Evolutionary conservation across 441 rosid species (phyloP).

Genomic region (Gossypium armourianum): DNA sequence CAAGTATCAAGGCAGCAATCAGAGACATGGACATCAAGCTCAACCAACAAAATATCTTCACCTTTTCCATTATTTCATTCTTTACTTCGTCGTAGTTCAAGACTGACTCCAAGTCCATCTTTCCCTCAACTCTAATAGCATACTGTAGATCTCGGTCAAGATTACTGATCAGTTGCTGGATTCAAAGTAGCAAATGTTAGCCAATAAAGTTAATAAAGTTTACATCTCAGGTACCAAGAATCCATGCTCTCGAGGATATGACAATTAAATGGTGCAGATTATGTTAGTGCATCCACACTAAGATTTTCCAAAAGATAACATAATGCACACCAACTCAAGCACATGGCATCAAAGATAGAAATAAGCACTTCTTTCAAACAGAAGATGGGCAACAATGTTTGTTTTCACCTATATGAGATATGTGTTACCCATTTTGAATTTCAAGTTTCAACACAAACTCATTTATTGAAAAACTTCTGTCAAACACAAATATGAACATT

Average conservation of each 20-base stretch:
- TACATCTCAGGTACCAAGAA: neutral
- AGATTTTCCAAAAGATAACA: constrained; percentile 1
- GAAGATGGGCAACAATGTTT: neutral
- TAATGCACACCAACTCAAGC: neutral
- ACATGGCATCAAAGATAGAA: neutral
- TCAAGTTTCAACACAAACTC: neutral
- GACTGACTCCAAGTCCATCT: constrained; percentile 72
- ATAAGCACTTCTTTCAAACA: neutral
- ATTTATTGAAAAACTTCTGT: neutral
- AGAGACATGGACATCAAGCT: constrained; percentile 15
- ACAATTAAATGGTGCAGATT: neutral
- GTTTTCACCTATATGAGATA: neutral
- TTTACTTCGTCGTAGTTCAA: constrained; percentile 85
- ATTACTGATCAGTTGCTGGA: constrained; percentile 76
- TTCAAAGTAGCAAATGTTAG: constrained; percentile 31
- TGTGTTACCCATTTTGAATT: neutral
- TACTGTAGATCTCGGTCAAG: constrained; percentile 93
- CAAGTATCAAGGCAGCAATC: constrained; percentile 16
- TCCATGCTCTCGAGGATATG: neutral
- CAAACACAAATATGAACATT: neutral
- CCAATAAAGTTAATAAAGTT: constrained; percentile 2
- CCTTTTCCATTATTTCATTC: constrained; percentile 68
- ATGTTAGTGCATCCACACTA: neutral
- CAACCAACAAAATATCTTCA: constrained; percentile 24
- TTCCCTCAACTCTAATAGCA: constrained; percentile 89